Percentiles rank a stretch among this genome's conserved stretches.
Evolutionary conservation across 495 filamentous ascomycete genomes (phyloP).

Genomic region (Pseudoneurospora amorphoporcata): DNA sequence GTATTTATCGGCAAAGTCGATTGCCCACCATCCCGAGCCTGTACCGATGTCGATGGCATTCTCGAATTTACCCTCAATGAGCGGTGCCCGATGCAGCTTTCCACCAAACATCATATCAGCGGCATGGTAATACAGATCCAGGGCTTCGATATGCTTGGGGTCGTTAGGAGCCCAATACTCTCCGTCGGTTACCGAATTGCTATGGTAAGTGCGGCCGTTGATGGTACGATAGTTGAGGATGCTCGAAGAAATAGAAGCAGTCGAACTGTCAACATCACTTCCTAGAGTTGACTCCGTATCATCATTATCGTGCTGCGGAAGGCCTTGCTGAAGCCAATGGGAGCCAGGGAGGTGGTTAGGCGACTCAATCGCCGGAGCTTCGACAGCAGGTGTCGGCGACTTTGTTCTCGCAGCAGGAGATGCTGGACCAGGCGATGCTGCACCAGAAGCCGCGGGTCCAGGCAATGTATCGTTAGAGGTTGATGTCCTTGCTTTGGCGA

Average conservation of each 20-base stretch:
- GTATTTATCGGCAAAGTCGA: slow-evolving; percentile 48
- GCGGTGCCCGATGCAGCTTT: slow-evolving; percentile 29
- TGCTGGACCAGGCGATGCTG: neutral
- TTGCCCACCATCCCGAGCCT: slow-evolving; percentile 33
- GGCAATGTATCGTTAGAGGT: neutral
- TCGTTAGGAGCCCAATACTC: neutral
- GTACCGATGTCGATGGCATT: slow-evolving; percentile 29
- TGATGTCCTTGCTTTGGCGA: neutral
- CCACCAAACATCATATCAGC: slow-evolving; percentile 25
- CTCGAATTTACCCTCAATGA: slow-evolving; percentile 13
- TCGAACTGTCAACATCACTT: slow-evolving; percentile 14
- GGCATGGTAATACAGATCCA: slow-evolving; percentile 19
- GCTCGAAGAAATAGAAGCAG: slow-evolving; percentile 31
- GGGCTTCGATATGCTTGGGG: neutral
- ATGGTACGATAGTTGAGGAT: slow-evolving; percentile 33
- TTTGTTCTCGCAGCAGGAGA: neutral
- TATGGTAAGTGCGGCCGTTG: slow-evolving; percentile 27
- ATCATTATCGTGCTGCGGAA: neutral
- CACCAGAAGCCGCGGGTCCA: neutral
- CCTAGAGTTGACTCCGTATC: neutral
- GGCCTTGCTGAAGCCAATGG: neutral
- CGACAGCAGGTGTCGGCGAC: neutral
- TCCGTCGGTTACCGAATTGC: slow-evolving; percentile 2
- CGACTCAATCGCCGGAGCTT: neutral
- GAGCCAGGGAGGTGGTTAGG: neutral